Percentiles rank a stretch among this genome's conserved stretches.
Evolutionary conservation across 805 yeast genomes (phyloP).

Genomic region (Myxozyma kluyveri): DNA sequence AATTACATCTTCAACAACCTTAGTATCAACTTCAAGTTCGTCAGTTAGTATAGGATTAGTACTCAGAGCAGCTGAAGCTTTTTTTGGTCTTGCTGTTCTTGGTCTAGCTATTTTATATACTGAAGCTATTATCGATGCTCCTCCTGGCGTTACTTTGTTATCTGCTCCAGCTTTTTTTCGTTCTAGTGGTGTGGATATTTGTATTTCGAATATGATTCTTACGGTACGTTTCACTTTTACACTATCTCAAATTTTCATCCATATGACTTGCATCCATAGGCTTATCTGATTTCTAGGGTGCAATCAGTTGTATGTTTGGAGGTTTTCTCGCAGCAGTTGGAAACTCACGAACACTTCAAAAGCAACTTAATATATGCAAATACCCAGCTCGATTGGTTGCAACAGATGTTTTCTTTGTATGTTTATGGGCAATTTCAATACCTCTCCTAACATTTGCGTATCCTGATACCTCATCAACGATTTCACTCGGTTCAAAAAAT

Average conservation of each 20-base stretch:
- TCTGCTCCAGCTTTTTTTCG: constrained; percentile 1
- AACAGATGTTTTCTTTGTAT: constrained; percentile 14
- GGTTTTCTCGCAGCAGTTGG: constrained; percentile 1
- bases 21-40: too few relatives aligned
- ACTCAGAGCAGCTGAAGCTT: too few relatives aligned
- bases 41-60: too few relatives aligned
- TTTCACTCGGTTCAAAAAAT: too few relatives aligned
- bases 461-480: constrained; percentile 7
- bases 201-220: not conserved
- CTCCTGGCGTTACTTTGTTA: too few relatives aligned
- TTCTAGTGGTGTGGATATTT: constrained; percentile 10
- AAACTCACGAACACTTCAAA: not conserved
- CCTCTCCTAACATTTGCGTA: constrained; percentile 15
- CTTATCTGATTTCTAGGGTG: not conserved
- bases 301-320: too few relatives aligned
- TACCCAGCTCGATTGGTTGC: constrained; percentile 5
- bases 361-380: not conserved
- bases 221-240: constrained; percentile 7
- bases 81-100: too few relatives aligned
- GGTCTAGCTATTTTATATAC: too few relatives aligned
- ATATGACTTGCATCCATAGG: not conserved
- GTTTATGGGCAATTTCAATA: constrained; percentile 16
- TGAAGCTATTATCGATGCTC: too few relatives aligned
- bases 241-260: not conserved
- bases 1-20: too few relatives aligned